A percentile compares a stretch with the other conserved stretches of the same genome.
phyloP scores from a whole-genome alignment of 306 rosid species.

The Gleditsia sinensis region DNA sequence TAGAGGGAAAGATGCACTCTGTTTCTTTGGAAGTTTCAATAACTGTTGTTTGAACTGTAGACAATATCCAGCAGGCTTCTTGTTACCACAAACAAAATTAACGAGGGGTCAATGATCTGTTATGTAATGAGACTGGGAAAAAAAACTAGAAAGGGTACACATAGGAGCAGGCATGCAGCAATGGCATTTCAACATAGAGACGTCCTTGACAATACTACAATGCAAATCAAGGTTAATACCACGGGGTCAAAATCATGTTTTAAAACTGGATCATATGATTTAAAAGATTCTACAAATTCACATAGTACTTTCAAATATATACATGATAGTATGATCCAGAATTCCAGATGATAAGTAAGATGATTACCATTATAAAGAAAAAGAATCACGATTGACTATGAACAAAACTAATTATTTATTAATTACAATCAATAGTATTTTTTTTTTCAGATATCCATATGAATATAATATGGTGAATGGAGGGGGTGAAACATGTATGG shows the following conservation, averaged over 20 bases:
- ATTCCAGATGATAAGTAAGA: too few species aligned
- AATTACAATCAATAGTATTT: too few species aligned
- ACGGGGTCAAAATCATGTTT: neutral
- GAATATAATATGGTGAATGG: too few species aligned
- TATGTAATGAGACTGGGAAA: slow-evolving; percentile 30
- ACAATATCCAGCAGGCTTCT: neutral
- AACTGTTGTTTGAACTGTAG: slow-evolving; percentile 20
- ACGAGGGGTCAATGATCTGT: neutral
- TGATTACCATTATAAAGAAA: too few species aligned
- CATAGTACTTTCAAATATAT: neutral
- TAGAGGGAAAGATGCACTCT: neutral
- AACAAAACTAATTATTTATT: too few species aligned
- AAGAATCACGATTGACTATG: too few species aligned
- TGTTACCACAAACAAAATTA: neutral
- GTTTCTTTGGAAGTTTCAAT: slow-evolving; percentile 10
- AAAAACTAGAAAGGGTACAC: too few species aligned
- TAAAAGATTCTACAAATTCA: neutral
- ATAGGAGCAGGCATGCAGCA: slow-evolving; percentile 30
- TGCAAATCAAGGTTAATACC: neutral
- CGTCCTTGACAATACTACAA: neutral
- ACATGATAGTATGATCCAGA: neutral
- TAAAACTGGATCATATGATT: neutral
- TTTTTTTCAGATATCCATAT: too few species aligned
- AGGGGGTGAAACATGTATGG: too few species aligned
- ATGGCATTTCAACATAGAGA: neutral